Percentiles rank a stretch among this genome's conserved stretches.
phyloP scores from a whole-genome alignment of 2,329 filamentous ascomycete genomes.

The Cercospora beticola region DNA sequence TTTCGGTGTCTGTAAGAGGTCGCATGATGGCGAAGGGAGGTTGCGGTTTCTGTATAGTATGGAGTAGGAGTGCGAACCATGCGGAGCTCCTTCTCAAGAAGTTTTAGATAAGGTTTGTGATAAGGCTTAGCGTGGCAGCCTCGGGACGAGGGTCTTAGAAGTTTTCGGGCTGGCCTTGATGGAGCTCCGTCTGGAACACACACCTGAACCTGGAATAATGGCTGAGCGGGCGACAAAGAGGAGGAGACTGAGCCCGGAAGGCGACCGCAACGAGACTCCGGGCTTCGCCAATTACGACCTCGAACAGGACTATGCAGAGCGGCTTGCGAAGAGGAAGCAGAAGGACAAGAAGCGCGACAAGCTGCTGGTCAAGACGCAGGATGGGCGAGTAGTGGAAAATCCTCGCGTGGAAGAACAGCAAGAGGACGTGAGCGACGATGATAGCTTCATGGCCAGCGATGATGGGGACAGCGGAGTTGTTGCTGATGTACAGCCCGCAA shows the following conservation, averaged over 20 bases:
- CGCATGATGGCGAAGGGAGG: constrained; percentile 59
- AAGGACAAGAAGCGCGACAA: constrained; percentile 64
- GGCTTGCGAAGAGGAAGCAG: constrained; percentile 72
- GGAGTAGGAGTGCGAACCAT: background rate
- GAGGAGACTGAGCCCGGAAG: constrained; percentile 51
- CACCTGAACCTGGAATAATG: constrained; percentile 39
- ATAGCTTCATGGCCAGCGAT: constrained; percentile 62
- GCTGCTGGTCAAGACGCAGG: constrained; percentile 81
- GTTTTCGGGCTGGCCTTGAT: background rate
- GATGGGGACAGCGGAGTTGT: constrained; percentile 48
- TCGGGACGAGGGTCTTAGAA: background rate
- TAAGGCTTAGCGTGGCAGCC: constrained; percentile 6
- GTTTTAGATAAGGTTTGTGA: constrained; percentile 10
- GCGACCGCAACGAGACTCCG: constrained; percentile 34
- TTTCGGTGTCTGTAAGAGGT: constrained; percentile 75
- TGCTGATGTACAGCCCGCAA: constrained; percentile 50
- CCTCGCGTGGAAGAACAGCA: constrained; percentile 44
- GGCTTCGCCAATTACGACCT: constrained; percentile 73
- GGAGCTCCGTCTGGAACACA: background rate
- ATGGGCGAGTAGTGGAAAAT: constrained; percentile 66
- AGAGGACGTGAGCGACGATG: constrained; percentile 54
- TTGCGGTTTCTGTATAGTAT: background rate
- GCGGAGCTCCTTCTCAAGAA: background rate
- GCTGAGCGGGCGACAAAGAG: constrained; percentile 51
- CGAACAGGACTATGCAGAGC: constrained; percentile 85